Conservation (phyloP, 2,329 filamentous ascomycete genomes). For the Aureobasidium namibiae region DNA sequence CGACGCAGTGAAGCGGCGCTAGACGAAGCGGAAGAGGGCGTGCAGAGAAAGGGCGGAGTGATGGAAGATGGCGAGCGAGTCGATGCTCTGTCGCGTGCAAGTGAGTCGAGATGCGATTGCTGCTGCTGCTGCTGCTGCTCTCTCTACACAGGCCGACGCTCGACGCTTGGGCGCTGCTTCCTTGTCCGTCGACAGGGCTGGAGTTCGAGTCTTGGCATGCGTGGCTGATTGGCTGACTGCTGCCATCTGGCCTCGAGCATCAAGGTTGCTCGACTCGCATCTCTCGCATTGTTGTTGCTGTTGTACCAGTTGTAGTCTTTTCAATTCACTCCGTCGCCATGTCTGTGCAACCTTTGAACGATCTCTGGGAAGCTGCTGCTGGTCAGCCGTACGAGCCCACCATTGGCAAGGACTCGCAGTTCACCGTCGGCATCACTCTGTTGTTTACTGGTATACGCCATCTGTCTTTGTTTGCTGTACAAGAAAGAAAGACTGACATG, state of each 20-base stretch:
- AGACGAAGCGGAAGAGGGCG: not conserved
- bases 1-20: conserved; percentile 13
- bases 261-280: not conserved
- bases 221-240: conserved; percentile 1
- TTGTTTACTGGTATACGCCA: conserved; percentile 52
- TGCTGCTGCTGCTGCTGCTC: too few relatives aligned
- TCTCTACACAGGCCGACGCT: not conserved
- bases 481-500: conserved; percentile 16
- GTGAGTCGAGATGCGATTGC: not conserved
- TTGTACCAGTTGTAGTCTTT: not conserved
- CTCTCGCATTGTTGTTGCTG: not conserved
- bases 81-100: not conserved
- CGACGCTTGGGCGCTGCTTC: not conserved
- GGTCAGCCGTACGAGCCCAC: conserved; percentile 74
- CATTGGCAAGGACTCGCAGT: conserved; percentile 75
- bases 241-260: conserved; percentile 10
- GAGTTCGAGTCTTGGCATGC: not conserved
- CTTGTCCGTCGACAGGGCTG: not conserved
- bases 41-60: not conserved
- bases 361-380: conserved; percentile 90
- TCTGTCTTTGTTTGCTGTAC: not conserved
- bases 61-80: not conserved
- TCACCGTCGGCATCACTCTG: conserved; percentile 69
- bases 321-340: conserved; percentile 38
- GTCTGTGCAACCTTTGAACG: conserved; percentile 69